Evolutionary conservation across 2,329 filamentous ascomycete species (phyloP), one percentile per base, ranked within the genome.

Genomic region (Paraconiothyrium sp.): DNA sequence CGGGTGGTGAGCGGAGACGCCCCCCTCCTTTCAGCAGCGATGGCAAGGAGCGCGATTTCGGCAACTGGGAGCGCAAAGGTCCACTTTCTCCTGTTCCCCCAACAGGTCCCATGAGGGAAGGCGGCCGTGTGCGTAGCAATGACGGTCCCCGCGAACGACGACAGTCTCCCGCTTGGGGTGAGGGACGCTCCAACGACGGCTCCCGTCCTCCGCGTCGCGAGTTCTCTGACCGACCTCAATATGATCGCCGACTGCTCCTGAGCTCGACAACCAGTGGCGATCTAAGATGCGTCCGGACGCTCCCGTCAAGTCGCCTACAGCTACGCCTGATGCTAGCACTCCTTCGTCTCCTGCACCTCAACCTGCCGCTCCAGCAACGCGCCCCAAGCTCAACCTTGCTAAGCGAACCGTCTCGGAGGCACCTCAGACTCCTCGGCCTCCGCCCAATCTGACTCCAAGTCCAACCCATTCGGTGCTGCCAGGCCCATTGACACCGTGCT

Each of bases 51-150:
- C 89, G 92, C 60, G 92, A 96, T 77, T 91, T 95, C 68, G 86
- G 88, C 69, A 96, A 93, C 80, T 99, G 95, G 95, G 94, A 97
- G 81, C 92, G 95, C 72, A 95, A 92, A 76, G 95, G 95, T 13
- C 95, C 95, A 41, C 85, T 98, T 59, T 92, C 94, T 46, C 92
- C 94, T 24, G 80, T 84, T 82, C 68, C 84, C 27, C 77, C 82
- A 34, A 79, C 81, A 37, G 69, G 69, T 24, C 75, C 79, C 14
- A 63, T 73, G 27, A 79, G 88, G 63, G 88, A 88, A 69, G 86
- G 86, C 58, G 87, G 88, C 60, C 84, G 89, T 65, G 82, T 85
- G 62, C 80, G 83, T 83, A 86, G 65, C 80, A 83, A 80, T 85
- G 76, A 78, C 20, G 74, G 71, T 49, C 86, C 73, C 32, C 75